Evolutionary conservation across 2,329 filamentous ascomycete species (phyloP), one percentile per base, ranked within the genome.

Genomic region (Thelonectria blattea): DNA sequence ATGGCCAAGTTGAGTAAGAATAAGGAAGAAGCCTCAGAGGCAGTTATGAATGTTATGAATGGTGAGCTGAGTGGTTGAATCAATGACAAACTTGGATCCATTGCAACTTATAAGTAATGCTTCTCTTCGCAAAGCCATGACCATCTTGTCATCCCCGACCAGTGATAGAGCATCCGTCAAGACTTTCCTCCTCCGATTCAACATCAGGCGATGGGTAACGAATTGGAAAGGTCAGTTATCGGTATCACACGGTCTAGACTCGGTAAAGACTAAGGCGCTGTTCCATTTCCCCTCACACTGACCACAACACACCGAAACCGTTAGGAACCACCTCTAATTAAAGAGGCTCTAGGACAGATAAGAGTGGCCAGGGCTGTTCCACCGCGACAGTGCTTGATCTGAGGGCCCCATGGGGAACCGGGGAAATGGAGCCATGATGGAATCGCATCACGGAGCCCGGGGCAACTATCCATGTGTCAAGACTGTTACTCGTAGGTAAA

Each of bases 361-460:
- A 55, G 41, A 59, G 56, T 51, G 51, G 37, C 22, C 52, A 30
- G n/a, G 9, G 11, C 2, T 14, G 22, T 2, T 43, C 49, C 56
- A 48, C 49, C 42, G n/a, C 18, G 42, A 39, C 34, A 30, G 24
- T 42, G 27, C 49, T 42, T 24, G 49, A 58, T 48, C 49, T 42
- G 8, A 22, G 15, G 11, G 32, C 56, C 56, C 56, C 49, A n/a
- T 58, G 56, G 56, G 49, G 49, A 58, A 58, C 52, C 42, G 43
- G 43, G 39, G 15, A 14, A 47, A 39, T n/a, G 43, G 30, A 14
- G 39, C 22, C 20, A 18, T 24, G 27, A 12, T 32, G 7, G 17
- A 24, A 9, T n/a, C 39, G 17, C 18, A 34, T 18, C 14, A n/a
- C 7, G 11, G 17, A 14, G 18, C 24, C 45, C 27, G 46, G 47